A percentile compares a stretch with the other conserved stretches of the same genome.
Evolutionary conservation across 2,329 filamentous ascomycete species (phyloP).

Genomic region (Cercospora sp.): DNA sequence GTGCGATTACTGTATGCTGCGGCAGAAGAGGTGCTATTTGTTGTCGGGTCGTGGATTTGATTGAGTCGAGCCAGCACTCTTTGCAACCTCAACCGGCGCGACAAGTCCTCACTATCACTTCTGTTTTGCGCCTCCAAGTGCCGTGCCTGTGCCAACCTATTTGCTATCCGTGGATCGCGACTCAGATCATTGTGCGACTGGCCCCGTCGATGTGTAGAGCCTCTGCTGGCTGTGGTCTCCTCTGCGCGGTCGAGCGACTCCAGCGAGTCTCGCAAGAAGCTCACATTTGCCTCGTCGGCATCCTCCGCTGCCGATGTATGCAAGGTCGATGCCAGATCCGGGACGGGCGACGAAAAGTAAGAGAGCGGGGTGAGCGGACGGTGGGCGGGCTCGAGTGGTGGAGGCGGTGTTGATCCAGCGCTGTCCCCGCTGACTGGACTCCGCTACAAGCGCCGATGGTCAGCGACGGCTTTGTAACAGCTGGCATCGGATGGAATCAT

Average conservation of each 20-base stretch:
- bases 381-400: constrained; percentile 18
- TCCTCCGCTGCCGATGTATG: constrained; percentile 43
- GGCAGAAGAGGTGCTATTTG: constrained; percentile 20
- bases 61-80: constrained; percentile 49
- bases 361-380: constrained; percentile 37
- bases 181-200: constrained; percentile 24
- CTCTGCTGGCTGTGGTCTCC: neutral
- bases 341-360: constrained; percentile 53
- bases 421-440: neutral
- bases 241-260: constrained; percentile 35
- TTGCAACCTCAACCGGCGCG: constrained; percentile 45
- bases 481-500: neutral
- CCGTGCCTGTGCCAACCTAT: neutral
- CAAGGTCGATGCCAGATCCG: constrained; percentile 54
- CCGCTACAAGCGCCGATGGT: neutral
- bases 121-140: constrained; percentile 13
- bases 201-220: neutral
- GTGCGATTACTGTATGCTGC: constrained; percentile 56
- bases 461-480: neutral
- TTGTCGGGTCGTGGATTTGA: constrained; percentile 45
- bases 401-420: constrained; percentile 1
- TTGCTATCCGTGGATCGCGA: constrained; percentile 29
- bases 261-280: constrained; percentile 50
- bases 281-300: constrained; percentile 51
- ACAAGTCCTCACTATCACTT: constrained; percentile 41